Percentiles rank a stretch among this genome's conserved stretches.
phyloP scores from a whole-genome alignment of 164 flowering plant species.

The Litsea cubeba region DNA sequence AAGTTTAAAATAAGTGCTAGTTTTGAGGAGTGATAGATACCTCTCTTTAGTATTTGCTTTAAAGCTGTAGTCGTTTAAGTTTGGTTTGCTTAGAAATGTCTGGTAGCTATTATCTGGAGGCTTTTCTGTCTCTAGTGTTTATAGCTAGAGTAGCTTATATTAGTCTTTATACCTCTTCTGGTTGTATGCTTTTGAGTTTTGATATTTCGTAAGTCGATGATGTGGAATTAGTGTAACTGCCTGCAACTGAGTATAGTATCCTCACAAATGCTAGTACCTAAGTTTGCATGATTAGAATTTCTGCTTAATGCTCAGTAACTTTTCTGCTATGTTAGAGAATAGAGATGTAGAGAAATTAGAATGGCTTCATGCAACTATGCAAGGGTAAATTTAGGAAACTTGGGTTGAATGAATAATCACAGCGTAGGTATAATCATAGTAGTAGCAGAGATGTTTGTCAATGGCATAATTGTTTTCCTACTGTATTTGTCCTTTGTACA shows the following conservation, averaged over 20 bases:
- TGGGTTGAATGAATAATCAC: constrained; percentile 33
- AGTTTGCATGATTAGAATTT: constrained; percentile 13
- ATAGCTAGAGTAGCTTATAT: constrained; percentile 31
- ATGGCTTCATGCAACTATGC: neutral
- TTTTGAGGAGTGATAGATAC: constrained; percentile 34
- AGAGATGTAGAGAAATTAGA: neutral
- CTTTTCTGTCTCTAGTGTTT: constrained; percentile 32
- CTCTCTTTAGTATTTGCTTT: constrained; percentile 30
- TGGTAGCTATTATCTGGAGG: constrained; percentile 25
- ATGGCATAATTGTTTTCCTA: constrained; percentile 70
- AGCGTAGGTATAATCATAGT: constrained; percentile 51
- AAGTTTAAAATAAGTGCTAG: constrained; percentile 34
- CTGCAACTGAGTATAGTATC: constrained; percentile 5
- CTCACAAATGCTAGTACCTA: neutral
- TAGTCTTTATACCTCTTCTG: constrained; percentile 13
- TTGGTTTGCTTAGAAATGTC: constrained; percentile 35
- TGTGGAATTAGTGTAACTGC: constrained; percentile 15
- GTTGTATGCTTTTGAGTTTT: constrained; percentile 15
- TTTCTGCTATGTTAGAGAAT: constrained; percentile 14
- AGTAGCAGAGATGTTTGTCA: constrained; percentile 47
- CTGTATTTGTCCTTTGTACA: constrained; percentile 81
- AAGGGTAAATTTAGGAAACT: constrained; percentile 19
- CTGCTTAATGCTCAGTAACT: constrained; percentile 15
- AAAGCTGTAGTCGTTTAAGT: constrained; percentile 41
- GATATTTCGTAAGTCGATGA: constrained; percentile 10